Conservation (phyloP, 2,329 filamentous ascomycete species). For the Chaetomium sp. region DNA sequence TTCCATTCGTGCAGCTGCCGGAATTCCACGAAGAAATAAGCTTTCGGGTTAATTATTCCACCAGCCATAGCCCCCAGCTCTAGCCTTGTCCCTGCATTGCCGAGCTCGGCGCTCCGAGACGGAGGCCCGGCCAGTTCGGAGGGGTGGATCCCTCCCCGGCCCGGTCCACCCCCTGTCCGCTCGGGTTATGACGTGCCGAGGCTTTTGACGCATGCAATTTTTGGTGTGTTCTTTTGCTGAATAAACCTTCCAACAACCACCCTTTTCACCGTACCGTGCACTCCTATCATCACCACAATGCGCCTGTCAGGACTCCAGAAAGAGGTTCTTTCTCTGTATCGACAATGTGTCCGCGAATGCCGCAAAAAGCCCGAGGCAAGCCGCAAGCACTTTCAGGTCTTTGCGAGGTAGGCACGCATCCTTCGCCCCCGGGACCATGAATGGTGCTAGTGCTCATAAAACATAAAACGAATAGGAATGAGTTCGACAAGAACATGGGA, state of each 20-base stretch:
- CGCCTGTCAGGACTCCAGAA: constrained; percentile 85
- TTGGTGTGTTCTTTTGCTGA: constrained; percentile 3
- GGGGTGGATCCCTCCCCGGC: background rate
- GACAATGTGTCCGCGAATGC: constrained; percentile 79
- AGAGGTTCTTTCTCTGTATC: constrained; percentile 84
- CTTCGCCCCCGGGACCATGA: no score
- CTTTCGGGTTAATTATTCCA: constrained; percentile 22
- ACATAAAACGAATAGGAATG: constrained; percentile 61
- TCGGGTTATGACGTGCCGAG: constrained; percentile 27
- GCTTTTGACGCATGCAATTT: constrained; percentile 11
- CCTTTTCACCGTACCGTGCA: background rate
- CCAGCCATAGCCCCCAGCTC: constrained; percentile 20
- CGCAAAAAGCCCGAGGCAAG: constrained; percentile 69
- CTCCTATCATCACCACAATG: constrained; percentile 32
- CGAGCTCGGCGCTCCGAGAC: constrained; percentile 20
- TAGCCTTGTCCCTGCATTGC: background rate
- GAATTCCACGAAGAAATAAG: background rate
- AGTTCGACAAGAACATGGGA: constrained; percentile 71
- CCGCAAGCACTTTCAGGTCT: constrained; percentile 63
- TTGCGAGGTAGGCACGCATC: constrained; percentile 57
- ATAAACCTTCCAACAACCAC: constrained; percentile 6
- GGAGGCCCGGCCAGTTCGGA: constrained; percentile 15
- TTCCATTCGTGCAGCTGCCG: background rate
- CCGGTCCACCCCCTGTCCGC: constrained; percentile 15
- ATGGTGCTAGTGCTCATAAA: constrained; percentile 20